Percentiles rank a stretch among this genome's conserved stretches.
Conservation (phyloP, 768 basidiomycete species). For the Vararia minispora region DNA sequence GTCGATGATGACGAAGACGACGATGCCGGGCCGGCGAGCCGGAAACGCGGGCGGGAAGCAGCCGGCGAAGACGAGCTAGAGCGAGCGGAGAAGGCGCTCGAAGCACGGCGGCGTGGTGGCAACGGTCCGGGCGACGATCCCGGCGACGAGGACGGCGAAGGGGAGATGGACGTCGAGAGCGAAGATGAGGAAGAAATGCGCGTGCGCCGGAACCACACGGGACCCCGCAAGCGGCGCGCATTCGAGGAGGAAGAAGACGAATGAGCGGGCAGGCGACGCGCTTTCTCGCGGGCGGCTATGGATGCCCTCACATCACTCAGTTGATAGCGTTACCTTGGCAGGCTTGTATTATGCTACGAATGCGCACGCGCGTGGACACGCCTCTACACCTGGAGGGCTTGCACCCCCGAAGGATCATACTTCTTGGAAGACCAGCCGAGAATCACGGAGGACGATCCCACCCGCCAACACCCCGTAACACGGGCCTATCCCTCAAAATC, state of each 20-base stretch:
- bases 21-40: constrained; percentile 12
- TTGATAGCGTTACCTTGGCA: not conserved
- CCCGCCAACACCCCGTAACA: no score
- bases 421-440: no score
- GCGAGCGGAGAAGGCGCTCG: constrained; percentile 23
- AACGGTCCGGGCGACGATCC: constrained; percentile 15
- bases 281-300: not conserved
- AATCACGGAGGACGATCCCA: no score
- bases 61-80: constrained; percentile 14
- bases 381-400: no score
- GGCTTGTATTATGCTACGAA: no score
- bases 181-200: constrained; percentile 60
- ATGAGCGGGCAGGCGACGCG: constrained; percentile 7
- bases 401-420: no score
- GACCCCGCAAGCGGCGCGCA: constrained; percentile 45
- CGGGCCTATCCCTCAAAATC: no score
- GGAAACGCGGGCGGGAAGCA: constrained; percentile 22
- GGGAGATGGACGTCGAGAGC: constrained; percentile 65
- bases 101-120: no score
- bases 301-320: not conserved
- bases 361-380: no score
- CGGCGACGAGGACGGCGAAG: constrained; percentile 26
- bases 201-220: constrained; percentile 40
- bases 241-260: constrained; percentile 62
- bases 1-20: constrained; percentile 70